Base-by-base conservation (phyloP, 768 basidiomycete genomes). In the Kwoniella sp. region DNA sequence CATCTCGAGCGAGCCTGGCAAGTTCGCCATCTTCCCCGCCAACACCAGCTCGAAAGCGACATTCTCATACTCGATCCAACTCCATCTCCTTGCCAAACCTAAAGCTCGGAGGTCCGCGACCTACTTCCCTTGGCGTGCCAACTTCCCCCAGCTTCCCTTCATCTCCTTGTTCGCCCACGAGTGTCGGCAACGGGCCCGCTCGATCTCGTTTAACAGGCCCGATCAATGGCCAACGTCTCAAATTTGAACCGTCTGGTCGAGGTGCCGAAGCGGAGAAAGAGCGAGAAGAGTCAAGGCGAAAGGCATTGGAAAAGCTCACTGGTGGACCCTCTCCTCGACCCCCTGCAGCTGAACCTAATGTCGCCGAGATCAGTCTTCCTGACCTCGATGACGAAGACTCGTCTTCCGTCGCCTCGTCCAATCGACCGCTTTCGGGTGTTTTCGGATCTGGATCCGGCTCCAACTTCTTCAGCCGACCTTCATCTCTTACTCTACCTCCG, bases 191-290 rank as follows among this genome's bases (percentile, higher is more conserved):
- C 49, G 54, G 56, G 21, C 8, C 54, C 13, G 26, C 44, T 12
- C 51, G 46, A 50, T 44, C 57, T 17, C 55, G 63, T 25, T 9
- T 58, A n/a, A 37, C 44, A 30, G 40, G 52, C 17, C 33, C 44
- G 2, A 30, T 70, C 30, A 64, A 40, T 15, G 72, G 70, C 21
- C 68, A 69, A 15, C 26, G 66, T 46, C 63, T 77, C 12, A 74
- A 72, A 60, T 77, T 77, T 33, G 75, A 71, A 36, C 75, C 75
- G 1, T 67, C 64, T 29, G 73, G 73, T 12, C 26, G 73, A 58
- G 73, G 73, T 2, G 73, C 73, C 15, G 75, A 77, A 55, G 75
- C 75, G 10, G 72, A 77, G 40, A 74, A 67, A 63, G 68, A 69
- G 37, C 69, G 68, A 47, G 66, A 73, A 24, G 74, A 73, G 46